Evolutionary conservation across 2,329 filamentous ascomycete species (phyloP), one percentile per base, ranked within the genome.

Genomic region (Ophiocordyceps camponoti-saundersi): DNA sequence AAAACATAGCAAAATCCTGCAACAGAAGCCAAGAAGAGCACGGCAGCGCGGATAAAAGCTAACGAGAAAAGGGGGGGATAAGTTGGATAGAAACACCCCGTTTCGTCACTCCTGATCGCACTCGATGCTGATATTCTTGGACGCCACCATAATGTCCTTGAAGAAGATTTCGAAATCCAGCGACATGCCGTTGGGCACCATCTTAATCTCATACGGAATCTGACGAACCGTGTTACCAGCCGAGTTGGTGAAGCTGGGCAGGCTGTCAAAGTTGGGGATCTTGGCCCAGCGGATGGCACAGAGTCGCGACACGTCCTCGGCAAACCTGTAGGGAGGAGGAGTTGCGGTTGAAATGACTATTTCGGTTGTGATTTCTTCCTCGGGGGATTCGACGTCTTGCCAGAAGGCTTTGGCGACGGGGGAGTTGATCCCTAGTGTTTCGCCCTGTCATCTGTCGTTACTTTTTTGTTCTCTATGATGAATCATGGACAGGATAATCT

Each of bases 131-230:
- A 53, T 46, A 20, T 53, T 51, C 21, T 48, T 48, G 0, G 50
- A 48, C 1, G 48, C 51, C 6, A 53, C 46, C 10, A 53, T 21
- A 3, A 18, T 23, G 1, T 18, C 44, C 0, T 48, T 29, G 18
- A 50, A 18, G 12, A 47, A 48, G n/a, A 53, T 47, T 16, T 51
- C 44, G 6, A 53, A 48, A 16, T 53, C 51, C 1, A 53, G 42
- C 1, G 50, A 49, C 2, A 45, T 47, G 12, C 51, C 51, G 12
- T 51, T 48, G 1, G 50, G 36, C 2, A 47, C 42, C 51, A 53
- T 51, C 42, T 40, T 44, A 26, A 53, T 26, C 2, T 46, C 41
- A n/a, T 51, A 53, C 15, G 3, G 3, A 5, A 53, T 36, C 5
- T 46, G 43, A 13, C 42, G 47, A 2, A 49, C n/a, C 2, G 16